Conservation (phyloP, 345 rosid genomes). For the Iberis pinnata region DNA sequence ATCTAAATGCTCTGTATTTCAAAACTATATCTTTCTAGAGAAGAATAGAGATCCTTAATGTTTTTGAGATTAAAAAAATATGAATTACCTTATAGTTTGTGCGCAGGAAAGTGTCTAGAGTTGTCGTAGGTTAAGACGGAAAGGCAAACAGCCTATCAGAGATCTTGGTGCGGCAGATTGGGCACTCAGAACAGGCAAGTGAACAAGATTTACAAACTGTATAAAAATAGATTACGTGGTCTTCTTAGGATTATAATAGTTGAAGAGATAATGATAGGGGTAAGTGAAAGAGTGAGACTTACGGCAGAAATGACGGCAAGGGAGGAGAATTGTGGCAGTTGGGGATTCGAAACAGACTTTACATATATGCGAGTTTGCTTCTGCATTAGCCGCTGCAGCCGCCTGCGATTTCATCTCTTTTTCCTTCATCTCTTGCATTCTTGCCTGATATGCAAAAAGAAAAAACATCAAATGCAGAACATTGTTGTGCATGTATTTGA, state of each 20-base stretch:
- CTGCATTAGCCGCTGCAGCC: too few species aligned
- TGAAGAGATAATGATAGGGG: not conserved
- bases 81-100: too few species aligned
- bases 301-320: conserved; percentile 99
- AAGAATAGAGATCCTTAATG: too few species aligned
- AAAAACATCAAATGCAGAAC: too few species aligned
- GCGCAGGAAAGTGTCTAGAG: too few species aligned
- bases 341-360: conserved; percentile 95
- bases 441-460: conserved; percentile 42
- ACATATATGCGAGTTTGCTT: conserved; percentile 84
- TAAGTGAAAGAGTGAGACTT: conserved; percentile 34
- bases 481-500: too few species aligned
- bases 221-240: not conserved
- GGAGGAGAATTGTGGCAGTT: conserved; percentile 95
- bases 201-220: conserved; percentile 99
- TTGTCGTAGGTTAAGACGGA: conserved; percentile 65
- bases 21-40: too few species aligned
- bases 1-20: too few species aligned
- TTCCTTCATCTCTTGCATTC: conserved; percentile 98
- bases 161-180: conserved; percentile 93
- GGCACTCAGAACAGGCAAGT: conserved; percentile 95
- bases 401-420: conserved; percentile 64
- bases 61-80: too few species aligned
- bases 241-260: too few species aligned
- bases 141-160: conserved; percentile 92